phyloP scores from a whole-genome alignment of 1,284 basidiomycete genomes.

The Sporisorium iseilematis-ciliati region DNA sequence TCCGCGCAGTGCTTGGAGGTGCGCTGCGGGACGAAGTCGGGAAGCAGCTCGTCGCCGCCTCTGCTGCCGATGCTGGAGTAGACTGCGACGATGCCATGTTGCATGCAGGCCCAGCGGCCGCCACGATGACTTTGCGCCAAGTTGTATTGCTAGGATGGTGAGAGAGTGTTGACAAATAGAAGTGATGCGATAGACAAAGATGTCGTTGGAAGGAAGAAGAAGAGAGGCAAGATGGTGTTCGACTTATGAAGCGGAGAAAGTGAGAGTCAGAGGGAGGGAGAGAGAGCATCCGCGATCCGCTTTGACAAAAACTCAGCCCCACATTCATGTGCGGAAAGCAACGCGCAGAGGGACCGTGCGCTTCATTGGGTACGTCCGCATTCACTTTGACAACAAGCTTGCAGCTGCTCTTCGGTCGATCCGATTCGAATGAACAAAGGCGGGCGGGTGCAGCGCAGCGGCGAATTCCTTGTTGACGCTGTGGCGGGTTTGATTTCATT shows the following conservation, averaged over 20 bases:
- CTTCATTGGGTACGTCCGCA: slow-evolving; percentile 1
- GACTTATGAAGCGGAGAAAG: slow-evolving; percentile 2
- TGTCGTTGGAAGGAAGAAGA: neutral
- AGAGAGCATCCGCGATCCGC: neutral
- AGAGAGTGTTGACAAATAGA: no score
- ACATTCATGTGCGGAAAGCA: neutral
- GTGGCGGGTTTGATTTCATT: slow-evolving; percentile 19
- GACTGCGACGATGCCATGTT: neutral
- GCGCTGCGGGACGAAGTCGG: slow-evolving; percentile 22
- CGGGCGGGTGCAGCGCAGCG: neutral
- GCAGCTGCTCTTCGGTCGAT: slow-evolving; percentile 12
- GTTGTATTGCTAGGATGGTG: no score
- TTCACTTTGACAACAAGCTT: neutral
- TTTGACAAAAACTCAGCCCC: slow-evolving; percentile 3
- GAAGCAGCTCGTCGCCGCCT: slow-evolving; percentile 13
- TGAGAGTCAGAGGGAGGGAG: neutral
- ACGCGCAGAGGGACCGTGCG: slow-evolving; percentile 4
- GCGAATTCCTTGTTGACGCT: neutral
- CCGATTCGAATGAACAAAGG: slow-evolving; percentile 5
- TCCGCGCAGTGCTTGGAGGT: neutral
- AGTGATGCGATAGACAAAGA: no score
- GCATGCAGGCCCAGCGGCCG: neutral
- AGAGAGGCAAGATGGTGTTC: slow-evolving; percentile 1
- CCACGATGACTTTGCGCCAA: no score
- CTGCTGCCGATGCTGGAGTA: neutral